Percentiles rank a stretch among this genome's conserved stretches.
phyloP scores from a whole-genome alignment of 2,329 filamentous ascomycete species.

The Elsinoe necatrix region DNA sequence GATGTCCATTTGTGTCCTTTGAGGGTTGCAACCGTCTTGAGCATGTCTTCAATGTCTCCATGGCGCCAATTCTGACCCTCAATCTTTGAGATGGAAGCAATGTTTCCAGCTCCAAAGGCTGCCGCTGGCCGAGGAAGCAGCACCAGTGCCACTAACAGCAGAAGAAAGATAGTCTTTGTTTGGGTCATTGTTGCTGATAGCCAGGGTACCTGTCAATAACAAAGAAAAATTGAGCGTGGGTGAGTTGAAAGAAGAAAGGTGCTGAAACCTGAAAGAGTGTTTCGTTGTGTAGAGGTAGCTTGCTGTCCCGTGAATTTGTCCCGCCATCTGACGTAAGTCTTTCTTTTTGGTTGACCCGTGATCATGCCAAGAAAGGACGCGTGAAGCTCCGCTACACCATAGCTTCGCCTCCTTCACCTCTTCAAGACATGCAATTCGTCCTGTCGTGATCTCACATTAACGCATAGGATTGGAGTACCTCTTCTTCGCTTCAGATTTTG shows the following conservation, averaged over 20 bases:
- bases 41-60: conserved; percentile 80
- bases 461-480: too few species aligned
- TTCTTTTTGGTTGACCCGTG: neutral
- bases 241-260: neutral
- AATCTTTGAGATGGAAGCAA: conserved; percentile 68
- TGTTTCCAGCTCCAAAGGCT: conserved; percentile 84
- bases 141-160: conserved; percentile 40
- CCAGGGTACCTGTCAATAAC: neutral
- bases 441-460: too few species aligned
- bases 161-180: conserved; percentile 16
- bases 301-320: conserved; percentile 7
- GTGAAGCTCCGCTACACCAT: neutral
- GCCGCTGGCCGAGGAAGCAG: conserved; percentile 58
- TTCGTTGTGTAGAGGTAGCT: neutral
- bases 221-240: neutral
- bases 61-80: conserved; percentile 68
- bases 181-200: conserved; percentile 19
- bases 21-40: conserved; percentile 61
- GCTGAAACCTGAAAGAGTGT: conserved; percentile 1
- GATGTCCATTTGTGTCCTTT: conserved; percentile 53
- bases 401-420: neutral
- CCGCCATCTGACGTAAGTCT: conserved; percentile 13
- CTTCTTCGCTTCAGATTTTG: too few species aligned
- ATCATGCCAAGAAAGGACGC: conserved; percentile 1
- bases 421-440: too few species aligned